Conservation (phyloP, 768 basidiomycete species). For the Trametes meyenii region DNA sequence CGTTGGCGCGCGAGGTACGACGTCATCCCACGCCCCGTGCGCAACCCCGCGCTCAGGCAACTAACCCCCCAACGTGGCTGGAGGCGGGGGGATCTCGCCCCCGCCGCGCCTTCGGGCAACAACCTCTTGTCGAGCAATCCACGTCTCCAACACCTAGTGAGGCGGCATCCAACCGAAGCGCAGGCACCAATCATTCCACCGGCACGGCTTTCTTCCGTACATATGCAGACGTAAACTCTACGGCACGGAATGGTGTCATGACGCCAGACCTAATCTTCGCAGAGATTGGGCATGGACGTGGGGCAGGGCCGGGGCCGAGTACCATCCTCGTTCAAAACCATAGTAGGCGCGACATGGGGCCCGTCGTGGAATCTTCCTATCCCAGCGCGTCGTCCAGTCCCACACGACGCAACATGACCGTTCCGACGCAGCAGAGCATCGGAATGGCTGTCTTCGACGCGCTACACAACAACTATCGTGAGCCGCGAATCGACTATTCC, state of each 20-base stretch:
- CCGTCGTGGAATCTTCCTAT: slow-evolving; percentile 6
- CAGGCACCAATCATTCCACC: slow-evolving; percentile 53
- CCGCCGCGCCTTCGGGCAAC: slow-evolving; percentile 57
- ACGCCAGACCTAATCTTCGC: slow-evolving; percentile 77
- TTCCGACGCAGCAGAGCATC: slow-evolving; percentile 6
- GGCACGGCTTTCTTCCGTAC: slow-evolving; percentile 65
- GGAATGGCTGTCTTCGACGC: slow-evolving; percentile 19
- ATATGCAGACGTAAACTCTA: slow-evolving; percentile 47
- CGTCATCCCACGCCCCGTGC: slow-evolving; percentile 25
- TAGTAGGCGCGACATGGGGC: slow-evolving; percentile 8
- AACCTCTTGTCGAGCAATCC: slow-evolving; percentile 58
- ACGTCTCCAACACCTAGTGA: slow-evolving; percentile 63
- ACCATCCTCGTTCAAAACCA: slow-evolving; percentile 18
- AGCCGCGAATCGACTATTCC: slow-evolving; percentile 3
- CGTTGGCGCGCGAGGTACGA: slow-evolving; percentile 27
- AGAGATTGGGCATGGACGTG: slow-evolving; percentile 76
- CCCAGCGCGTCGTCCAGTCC: slow-evolving; percentile 11
- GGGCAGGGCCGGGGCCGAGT: slow-evolving; percentile 37
- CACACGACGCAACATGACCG: slow-evolving; percentile 2
- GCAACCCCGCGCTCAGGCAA: slow-evolving; percentile 17
- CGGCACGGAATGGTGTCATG: slow-evolving; percentile 50
- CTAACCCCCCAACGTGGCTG: slow-evolving; percentile 20
- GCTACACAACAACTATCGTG: slow-evolving; percentile 13
- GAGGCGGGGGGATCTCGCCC: slow-evolving; percentile 43
- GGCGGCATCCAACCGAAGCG: slow-evolving; percentile 57